Evolutionary conservation across 352 stramenopile species (phyloP).

Genomic region (Phytophthora aleatoria): DNA sequence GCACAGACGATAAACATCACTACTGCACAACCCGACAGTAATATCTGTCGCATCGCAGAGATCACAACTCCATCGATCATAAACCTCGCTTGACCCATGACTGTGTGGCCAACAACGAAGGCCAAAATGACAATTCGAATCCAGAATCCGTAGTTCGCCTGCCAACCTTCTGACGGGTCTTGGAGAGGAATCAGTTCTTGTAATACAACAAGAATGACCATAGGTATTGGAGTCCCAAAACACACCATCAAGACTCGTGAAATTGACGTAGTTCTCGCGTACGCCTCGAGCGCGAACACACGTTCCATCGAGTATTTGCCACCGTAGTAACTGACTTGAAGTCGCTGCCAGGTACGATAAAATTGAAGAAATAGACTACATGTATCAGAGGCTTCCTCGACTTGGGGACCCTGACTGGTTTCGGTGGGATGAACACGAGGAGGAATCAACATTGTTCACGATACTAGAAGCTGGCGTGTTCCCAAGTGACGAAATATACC

Average conservation of each 20-base stretch:
- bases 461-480: neutral
- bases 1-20: neutral
- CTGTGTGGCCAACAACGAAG: neutral
- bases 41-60: neutral
- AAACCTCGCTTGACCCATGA: neutral
- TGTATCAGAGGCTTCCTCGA: neutral
- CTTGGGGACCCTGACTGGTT: neutral
- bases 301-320: constrained; percentile 17
- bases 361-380: constrained; percentile 2
- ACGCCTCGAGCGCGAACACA: constrained; percentile 15
- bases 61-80: constrained; percentile 8
- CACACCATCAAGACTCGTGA: constrained; percentile 5
- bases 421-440: neutral
- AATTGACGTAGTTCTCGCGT: constrained; percentile 1
- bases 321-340: constrained; percentile 12
- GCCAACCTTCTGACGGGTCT: constrained; percentile 7
- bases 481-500: neutral
- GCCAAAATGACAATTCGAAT: constrained; percentile 1
- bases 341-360: constrained; percentile 2
- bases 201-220: neutral
- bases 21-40: neutral
- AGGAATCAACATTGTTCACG: neutral
- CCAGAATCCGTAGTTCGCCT: constrained; percentile 16
- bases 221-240: constrained; percentile 6
- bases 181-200: constrained; percentile 15